A percentile compares a stretch with the other conserved stretches of the same genome.
phyloP scores from a whole-genome alignment of 2,329 filamentous ascomycete species.

The Fulvia fulva region DNA sequence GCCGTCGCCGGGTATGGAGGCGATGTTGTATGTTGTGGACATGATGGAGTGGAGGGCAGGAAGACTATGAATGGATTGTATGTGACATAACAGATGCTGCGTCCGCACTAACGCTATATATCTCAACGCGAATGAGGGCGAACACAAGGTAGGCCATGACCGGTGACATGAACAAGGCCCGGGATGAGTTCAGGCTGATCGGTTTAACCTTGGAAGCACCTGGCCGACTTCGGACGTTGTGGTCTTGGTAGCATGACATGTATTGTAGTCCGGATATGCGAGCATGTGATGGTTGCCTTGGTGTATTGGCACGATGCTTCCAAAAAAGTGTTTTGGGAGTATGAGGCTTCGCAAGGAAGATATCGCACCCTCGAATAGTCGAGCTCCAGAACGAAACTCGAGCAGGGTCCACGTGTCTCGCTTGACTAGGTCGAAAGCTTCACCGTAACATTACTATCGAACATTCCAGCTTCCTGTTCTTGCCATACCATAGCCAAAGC shows the following conservation, averaged over 20 bases:
- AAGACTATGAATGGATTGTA: background rate
- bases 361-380: too few species aligned
- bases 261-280: background rate
- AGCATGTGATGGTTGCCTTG: too few species aligned
- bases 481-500: background rate
- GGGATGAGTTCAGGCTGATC: constrained; percentile 6
- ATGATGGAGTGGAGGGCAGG: background rate
- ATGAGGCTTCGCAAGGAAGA: too few species aligned
- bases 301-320: too few species aligned
- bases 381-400: too few species aligned
- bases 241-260: background rate
- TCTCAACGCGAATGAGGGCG: background rate
- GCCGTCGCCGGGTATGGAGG: constrained; percentile 56
- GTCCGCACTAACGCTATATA: background rate
- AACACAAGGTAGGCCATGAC: too few species aligned
- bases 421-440: background rate
- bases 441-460: background rate
- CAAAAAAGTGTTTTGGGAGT: too few species aligned
- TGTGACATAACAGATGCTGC: background rate
- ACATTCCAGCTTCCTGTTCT: background rate
- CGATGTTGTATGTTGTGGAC: constrained; percentile 22
- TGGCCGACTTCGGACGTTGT: background rate
- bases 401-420: constrained; percentile 1
- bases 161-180: too few species aligned
- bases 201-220: background rate